Conservation (phyloP, 1,284 basidiomycete genomes). For the Fistulina hepatica region DNA sequence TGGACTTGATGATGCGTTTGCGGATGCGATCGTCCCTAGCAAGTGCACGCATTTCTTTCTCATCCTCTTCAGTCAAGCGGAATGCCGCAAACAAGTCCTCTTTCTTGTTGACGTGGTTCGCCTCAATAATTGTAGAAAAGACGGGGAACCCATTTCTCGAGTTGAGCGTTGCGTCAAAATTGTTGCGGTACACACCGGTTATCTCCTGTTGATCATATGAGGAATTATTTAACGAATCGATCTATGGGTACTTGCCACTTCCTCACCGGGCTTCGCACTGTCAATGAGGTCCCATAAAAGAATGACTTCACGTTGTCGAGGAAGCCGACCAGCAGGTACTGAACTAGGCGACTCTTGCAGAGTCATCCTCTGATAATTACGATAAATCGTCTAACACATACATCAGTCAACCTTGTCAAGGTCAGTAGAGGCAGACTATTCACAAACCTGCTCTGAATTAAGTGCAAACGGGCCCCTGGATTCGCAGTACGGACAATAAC, state of each 20-base stretch:
- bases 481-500: slow-evolving; percentile 90
- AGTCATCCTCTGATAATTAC: slow-evolving; percentile 99
- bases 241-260: slow-evolving; percentile 58
- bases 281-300: slow-evolving; percentile 98
- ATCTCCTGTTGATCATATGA: slow-evolving; percentile 54
- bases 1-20: slow-evolving; percentile 96
- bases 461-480: slow-evolving; percentile 91
- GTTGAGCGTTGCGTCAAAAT: slow-evolving; percentile 96
- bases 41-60: slow-evolving; percentile 80
- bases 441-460: slow-evolving; percentile 84
- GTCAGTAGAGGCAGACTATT: slow-evolving; percentile 1
- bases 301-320: slow-evolving; percentile 93
- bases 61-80: slow-evolving; percentile 93
- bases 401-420: slow-evolving; percentile 2
- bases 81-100: slow-evolving; percentile 93
- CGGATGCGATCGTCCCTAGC: slow-evolving; percentile 89
- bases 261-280: slow-evolving; percentile 95
- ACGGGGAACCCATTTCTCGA: slow-evolving; percentile 99
- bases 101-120: slow-evolving; percentile 96
- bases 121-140: slow-evolving; percentile 96
- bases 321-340: slow-evolving; percentile 93
- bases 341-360: slow-evolving; percentile 98
- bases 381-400: slow-evolving; percentile 79
- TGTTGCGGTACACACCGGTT: slow-evolving; percentile 97
- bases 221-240: slow-evolving; percentile 1